Percentiles rank a stretch among this genome's conserved stretches.
Evolutionary conservation across 768 basidiomycete genomes (phyloP).

Genomic region (Tricholoma sp.): DNA sequence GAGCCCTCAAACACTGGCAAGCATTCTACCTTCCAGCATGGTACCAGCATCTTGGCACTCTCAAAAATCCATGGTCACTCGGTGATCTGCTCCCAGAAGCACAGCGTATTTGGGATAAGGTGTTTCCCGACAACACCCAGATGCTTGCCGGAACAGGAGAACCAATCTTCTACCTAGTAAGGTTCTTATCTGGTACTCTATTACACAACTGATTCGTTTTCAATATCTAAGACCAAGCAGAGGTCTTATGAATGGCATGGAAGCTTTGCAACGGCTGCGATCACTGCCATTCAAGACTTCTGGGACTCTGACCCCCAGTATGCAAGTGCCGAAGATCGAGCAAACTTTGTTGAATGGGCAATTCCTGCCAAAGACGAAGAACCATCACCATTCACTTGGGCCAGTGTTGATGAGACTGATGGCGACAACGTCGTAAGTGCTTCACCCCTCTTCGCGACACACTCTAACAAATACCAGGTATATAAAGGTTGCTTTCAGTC

Average conservation of each 20-base stretch:
- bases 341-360: conserved; percentile 1
- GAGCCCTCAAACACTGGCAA: conserved; percentile 1
- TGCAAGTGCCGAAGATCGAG: background rate
- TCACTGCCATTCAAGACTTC: background rate
- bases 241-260: conserved; percentile 4
- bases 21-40: conserved; percentile 1
- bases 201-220: background rate
- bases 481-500: conserved; percentile 3
- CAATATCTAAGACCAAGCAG: background rate
- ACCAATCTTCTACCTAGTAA: conserved; percentile 2
- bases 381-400: conserved; percentile 1
- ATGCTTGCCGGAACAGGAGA: background rate
- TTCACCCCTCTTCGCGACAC: too few relatives aligned
- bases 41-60: conserved; percentile 1
- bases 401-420: background rate
- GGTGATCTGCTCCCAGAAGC: conserved; percentile 1
- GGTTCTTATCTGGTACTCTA: background rate
- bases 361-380: background rate
- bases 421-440: background rate
- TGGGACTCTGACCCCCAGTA: conserved; percentile 1
- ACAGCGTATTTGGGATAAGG: conserved; percentile 3
- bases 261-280: background rate
- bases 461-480: background rate
- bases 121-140: conserved; percentile 3
- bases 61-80: conserved; percentile 2